Percentiles rank a stretch among this genome's conserved stretches.
phyloP scores from a whole-genome alignment of 306 rosid species.

The Trifolium dubium region DNA sequence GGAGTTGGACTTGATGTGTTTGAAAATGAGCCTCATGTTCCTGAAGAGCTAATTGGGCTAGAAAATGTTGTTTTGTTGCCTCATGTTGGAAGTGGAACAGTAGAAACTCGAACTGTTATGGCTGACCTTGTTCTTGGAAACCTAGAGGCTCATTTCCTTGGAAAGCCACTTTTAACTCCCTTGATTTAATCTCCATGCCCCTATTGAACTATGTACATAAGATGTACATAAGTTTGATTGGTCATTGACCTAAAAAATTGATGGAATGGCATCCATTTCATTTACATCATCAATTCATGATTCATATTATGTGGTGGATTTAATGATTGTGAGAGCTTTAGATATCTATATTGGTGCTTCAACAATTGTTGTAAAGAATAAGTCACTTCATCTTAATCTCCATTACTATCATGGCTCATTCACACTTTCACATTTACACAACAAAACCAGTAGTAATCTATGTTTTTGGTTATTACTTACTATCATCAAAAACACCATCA shows the following conservation, averaged over 20 bases:
- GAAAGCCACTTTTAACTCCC: slow-evolving; percentile 73
- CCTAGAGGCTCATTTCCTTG: slow-evolving; percentile 80
- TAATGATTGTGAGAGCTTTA: background rate
- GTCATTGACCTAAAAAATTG: background rate
- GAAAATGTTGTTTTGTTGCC: slow-evolving; percentile 81
- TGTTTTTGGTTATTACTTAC: too few species aligned
- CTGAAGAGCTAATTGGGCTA: slow-evolving; percentile 66
- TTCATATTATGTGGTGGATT: slow-evolving; percentile 2
- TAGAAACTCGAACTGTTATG: slow-evolving; percentile 78
- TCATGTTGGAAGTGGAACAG: slow-evolving; percentile 72
- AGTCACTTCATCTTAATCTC: background rate
- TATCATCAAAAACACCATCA: too few species aligned
- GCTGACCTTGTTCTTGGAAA: slow-evolving; percentile 76
- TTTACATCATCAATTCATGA: background rate
- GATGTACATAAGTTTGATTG: background rate
- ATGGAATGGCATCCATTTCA: slow-evolving; percentile 8
- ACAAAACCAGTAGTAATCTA: too few species aligned
- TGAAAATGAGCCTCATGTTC: slow-evolving; percentile 80
- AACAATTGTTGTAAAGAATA: background rate
- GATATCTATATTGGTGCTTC: background rate
- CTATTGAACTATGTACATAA: background rate
- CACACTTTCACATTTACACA: too few species aligned
- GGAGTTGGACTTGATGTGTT: slow-evolving; percentile 91
- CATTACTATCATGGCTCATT: too few species aligned
- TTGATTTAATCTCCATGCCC: slow-evolving; percentile 43